phyloP scores from a whole-genome alignment of 495 filamentous ascomycete genomes.

The Thermothielavioides terrestris region DNA sequence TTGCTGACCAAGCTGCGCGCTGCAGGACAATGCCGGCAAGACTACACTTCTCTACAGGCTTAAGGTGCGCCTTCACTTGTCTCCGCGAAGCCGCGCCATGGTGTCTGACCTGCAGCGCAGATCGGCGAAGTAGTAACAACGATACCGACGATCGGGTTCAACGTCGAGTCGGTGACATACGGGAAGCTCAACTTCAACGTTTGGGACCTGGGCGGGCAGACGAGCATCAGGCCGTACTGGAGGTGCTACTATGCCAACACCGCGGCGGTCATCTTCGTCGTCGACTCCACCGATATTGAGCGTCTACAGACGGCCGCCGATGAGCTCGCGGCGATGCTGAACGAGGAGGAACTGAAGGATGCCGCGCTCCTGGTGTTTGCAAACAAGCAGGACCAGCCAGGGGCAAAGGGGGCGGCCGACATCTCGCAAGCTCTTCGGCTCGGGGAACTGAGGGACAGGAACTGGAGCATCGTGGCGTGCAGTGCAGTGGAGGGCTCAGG shows the following conservation, averaged over 20 bases:
- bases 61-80: constrained; percentile 52
- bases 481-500: constrained; percentile 92
- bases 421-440: constrained; percentile 88
- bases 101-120: constrained; percentile 35
- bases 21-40: constrained; percentile 96
- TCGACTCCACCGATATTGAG: constrained; percentile 95
- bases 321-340: constrained; percentile 89
- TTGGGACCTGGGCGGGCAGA: constrained; percentile 97
- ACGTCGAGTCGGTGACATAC: constrained; percentile 96
- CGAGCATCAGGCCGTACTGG: constrained; percentile 96
- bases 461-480: constrained; percentile 98
- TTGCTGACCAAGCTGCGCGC: constrained; percentile 19
- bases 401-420: constrained; percentile 91
- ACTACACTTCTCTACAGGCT: constrained; percentile 93
- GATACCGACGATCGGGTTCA: constrained; percentile 98
- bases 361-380: constrained; percentile 91
- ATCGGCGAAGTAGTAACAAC: constrained; percentile 98
- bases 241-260: constrained; percentile 99
- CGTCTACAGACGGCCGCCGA: constrained; percentile 85
- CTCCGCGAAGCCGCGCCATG: neutral
- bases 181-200: constrained; percentile 98
- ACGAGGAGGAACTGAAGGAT: constrained; percentile 91
- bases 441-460: constrained; percentile 85
- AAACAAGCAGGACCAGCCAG: constrained; percentile 98
- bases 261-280: constrained; percentile 97